Evolutionary conservation across 1,284 basidiomycete genomes (phyloP).

Genomic region (Marasmius tenuissimus): DNA sequence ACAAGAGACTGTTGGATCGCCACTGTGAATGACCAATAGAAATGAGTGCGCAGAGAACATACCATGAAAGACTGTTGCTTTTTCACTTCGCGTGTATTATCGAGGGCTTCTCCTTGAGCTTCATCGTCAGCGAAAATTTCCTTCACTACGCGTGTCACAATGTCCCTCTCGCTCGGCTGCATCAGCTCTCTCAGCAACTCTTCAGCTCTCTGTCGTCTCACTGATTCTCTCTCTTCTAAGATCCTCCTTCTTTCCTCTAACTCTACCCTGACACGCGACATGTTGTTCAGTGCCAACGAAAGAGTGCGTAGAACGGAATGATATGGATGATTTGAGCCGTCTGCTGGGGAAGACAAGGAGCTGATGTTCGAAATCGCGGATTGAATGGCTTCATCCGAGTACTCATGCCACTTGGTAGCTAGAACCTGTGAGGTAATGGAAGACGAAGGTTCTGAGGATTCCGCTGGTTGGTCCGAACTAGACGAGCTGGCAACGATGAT

Average conservation of each 20-base stretch:
- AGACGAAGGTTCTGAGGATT: slow-evolving; percentile 13
- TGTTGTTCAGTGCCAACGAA: slow-evolving; percentile 60
- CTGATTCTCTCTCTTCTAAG: slow-evolving; percentile 58
- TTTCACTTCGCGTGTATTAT: slow-evolving; percentile 39
- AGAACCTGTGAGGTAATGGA: slow-evolving; percentile 47
- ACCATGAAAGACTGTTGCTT: slow-evolving; percentile 60
- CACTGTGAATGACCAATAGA: slow-evolving; percentile 9
- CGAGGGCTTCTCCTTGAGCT: slow-evolving; percentile 38
- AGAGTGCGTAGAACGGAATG: slow-evolving; percentile 66
- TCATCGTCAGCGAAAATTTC: slow-evolving; percentile 62
- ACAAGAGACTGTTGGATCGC: slow-evolving; percentile 52
- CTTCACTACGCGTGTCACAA: slow-evolving; percentile 64
- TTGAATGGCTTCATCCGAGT: slow-evolving; percentile 70
- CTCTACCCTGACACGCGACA: slow-evolving; percentile 56
- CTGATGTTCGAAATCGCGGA: slow-evolving; percentile 51
- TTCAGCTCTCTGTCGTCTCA: slow-evolving; percentile 47
- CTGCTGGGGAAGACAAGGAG: slow-evolving; percentile 41
- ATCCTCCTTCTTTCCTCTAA: slow-evolving; percentile 56
- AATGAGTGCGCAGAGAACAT: slow-evolving; percentile 22
- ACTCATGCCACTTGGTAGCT: slow-evolving; percentile 67
- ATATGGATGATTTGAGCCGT: slow-evolving; percentile 56
- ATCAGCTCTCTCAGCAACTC: slow-evolving; percentile 52
- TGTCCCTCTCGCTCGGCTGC: slow-evolving; percentile 59
- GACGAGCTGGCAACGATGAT: slow-evolving; percentile 56
- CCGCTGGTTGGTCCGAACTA: slow-evolving; percentile 26